Conservation (phyloP, 257 asterid genomes). For the Nemophila menziesii region DNA sequence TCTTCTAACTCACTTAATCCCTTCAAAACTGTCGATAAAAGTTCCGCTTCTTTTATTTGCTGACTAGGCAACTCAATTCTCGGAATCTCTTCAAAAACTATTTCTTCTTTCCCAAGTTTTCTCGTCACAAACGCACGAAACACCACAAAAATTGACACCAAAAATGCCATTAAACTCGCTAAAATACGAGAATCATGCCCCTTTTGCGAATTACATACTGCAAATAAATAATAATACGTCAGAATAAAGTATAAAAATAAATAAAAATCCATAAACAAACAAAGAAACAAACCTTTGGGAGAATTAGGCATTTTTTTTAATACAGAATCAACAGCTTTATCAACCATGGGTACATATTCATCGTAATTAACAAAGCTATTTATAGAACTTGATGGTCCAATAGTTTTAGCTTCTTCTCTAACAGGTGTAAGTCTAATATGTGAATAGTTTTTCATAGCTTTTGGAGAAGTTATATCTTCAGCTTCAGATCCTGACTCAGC, state of each 20-base stretch:
- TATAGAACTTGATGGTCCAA: conserved; percentile 42
- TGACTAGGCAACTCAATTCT: conserved; percentile 71
- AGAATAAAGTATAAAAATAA: neutral
- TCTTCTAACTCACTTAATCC: conserved; percentile 85
- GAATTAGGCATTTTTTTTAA: conserved; percentile 55
- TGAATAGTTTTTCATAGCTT: conserved; percentile 69
- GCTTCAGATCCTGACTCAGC: conserved; percentile 99
- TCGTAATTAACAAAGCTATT: conserved; percentile 65
- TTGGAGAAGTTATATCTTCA: conserved; percentile 94
- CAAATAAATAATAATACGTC: conserved; percentile 4
- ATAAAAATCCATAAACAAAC: neutral
- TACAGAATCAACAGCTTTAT: conserved; percentile 88
- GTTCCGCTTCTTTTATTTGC: conserved; percentile 67
- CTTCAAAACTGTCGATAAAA: conserved; percentile 61
- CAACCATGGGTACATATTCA: conserved; percentile 98
- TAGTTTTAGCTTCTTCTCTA: conserved; percentile 90
- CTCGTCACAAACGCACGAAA: conserved; percentile 48
- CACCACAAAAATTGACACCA: conserved; percentile 48
- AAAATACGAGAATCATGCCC: conserved; percentile 40
- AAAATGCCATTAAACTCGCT: conserved; percentile 57
- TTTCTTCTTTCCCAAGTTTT: conserved; percentile 38
- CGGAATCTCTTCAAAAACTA: conserved; percentile 22
- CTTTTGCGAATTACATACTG: conserved; percentile 33
- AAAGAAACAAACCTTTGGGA: conserved; percentile 41
- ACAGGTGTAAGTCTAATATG: conserved; percentile 96